Conservation (phyloP, 2,329 filamentous ascomycete genomes). For the Beauveria sp. region DNA sequence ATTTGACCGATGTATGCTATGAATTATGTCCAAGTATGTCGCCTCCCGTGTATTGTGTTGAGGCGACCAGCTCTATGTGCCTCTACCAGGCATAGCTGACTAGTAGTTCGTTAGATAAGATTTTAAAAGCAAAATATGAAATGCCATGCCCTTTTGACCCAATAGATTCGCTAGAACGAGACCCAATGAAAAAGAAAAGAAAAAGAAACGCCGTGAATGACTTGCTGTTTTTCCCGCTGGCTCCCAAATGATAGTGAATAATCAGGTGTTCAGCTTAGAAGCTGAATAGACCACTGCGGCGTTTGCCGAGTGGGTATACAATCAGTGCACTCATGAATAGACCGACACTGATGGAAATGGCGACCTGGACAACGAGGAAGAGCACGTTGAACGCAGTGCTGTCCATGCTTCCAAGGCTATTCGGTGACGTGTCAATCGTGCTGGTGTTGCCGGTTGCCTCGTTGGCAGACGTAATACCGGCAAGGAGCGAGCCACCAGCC, state of each 20-base stretch:
- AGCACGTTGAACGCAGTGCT: conserved; percentile 45
- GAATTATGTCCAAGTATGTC: background rate
- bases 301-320: conserved; percentile 50
- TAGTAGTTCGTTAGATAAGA: background rate
- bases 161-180: background rate
- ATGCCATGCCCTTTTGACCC: background rate
- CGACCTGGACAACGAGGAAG: conserved; percentile 52
- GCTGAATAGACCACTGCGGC: conserved; percentile 48
- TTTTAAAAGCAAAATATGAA: background rate
- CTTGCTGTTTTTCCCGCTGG: background rate
- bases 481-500: conserved; percentile 49
- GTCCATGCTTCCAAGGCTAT: conserved; percentile 25
- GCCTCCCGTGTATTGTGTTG: background rate
- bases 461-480: conserved; percentile 49
- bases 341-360: conserved; percentile 55
- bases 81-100: background rate
- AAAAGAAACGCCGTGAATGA: background rate
- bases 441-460: conserved; percentile 39
- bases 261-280: conserved; percentile 28
- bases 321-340: conserved; percentile 48
- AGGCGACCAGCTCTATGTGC: background rate
- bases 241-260: background rate
- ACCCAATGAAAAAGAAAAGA: background rate
- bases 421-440: conserved; percentile 16
- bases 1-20: background rate